Evolutionary conservation across 2,329 filamentous ascomycete genomes (phyloP), one percentile per base, ranked within the genome.

Genomic region (Rhinocladiella mackenziei): DNA sequence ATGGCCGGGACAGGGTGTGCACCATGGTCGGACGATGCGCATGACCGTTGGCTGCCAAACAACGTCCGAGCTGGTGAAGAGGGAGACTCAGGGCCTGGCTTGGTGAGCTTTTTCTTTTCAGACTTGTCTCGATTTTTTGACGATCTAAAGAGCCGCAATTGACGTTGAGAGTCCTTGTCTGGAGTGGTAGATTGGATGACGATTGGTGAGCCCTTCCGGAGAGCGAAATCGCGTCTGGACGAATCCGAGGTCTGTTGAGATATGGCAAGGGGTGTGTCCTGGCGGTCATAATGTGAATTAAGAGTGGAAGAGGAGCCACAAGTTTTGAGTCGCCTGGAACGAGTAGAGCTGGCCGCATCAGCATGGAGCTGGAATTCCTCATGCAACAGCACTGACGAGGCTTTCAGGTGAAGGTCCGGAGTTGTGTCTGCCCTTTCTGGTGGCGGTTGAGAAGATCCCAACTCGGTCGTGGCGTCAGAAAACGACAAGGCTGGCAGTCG

Each of bases 241-340:
- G 65, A 67, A n/a, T 61, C 63, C n/a, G 66, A 67, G 3, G 65
- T 68, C 48, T 70, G 66, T 48, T 70, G 66, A 30, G 66, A 67
- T 23, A 67, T 60, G 6, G 61, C 54, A 10, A 66, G 58, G 13
- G 65, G 62, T 3, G 64, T 64, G 40, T 65, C 68, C 37, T 68
- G 63, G 14, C 67, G 62, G 50, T 68, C 70, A 49, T 72, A 74
- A 46, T 69, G 67, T 31, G 72, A 73, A 48, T 64, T 67, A 8
- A 73, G 55, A 3, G 70, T 69, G 1, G 70, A 69, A 7, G 67
- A 65, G 7, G 72, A 74, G 25, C 28, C 35, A 17, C 45, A 42
- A 8, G 42, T 30, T 33, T 39, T 53, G 23, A 53, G 20, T 14
- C 35, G 44, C 19, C 28, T 45, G 15, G 37, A 36, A 17, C 14